A percentile compares a stretch with the other conserved stretches of the same genome.
These are phyloP conservation scores for Iberis pinnata DNA, from an alignment of 345 rosid genomes.

Conservation along the genomic window DNA sequence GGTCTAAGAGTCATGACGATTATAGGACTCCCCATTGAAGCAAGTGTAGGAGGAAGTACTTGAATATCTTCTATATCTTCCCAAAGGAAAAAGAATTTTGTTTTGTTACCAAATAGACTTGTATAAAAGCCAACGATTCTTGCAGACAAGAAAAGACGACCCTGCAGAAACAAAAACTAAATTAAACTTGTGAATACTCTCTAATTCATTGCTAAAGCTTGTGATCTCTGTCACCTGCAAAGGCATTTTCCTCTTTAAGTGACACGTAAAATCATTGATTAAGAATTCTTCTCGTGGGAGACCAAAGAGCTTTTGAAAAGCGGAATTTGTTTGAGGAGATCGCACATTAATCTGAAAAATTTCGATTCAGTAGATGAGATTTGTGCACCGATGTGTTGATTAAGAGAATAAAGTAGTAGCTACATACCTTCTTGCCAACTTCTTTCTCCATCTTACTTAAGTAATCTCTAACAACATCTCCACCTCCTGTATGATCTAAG, in stretches of 20 bases:
- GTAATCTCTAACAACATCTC: slow-evolving; percentile 73
- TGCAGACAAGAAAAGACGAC: slow-evolving; percentile 86
- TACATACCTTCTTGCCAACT: slow-evolving; percentile 85
- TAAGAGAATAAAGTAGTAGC: slow-evolving; percentile 10
- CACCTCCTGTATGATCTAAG: slow-evolving; percentile 81
- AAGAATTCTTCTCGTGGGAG: slow-evolving; percentile 95
- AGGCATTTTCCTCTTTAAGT: slow-evolving; percentile 87
- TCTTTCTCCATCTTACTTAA: slow-evolving; percentile 97
- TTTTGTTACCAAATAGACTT: slow-evolving; percentile 83
- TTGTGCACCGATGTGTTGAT: neutral
- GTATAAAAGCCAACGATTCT: slow-evolving; percentile 90
- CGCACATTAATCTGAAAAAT: slow-evolving; percentile 73
- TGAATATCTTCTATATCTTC: slow-evolving; percentile 88
- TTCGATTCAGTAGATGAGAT: slow-evolving; percentile 11
- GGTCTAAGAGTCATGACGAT: slow-evolving; percentile 68
- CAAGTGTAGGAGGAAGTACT: slow-evolving; percentile 66
- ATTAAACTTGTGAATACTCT: neutral
- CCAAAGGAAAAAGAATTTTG: slow-evolving; percentile 95
- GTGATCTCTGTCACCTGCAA: slow-evolving; percentile 58
- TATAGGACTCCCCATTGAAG: slow-evolving; percentile 93
- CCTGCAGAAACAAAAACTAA: slow-evolving; percentile 38
- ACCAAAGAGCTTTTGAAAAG: slow-evolving; percentile 93
- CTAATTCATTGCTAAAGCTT: neutral
- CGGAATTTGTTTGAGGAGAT: slow-evolving; percentile 94
- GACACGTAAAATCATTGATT: slow-evolving; percentile 96